Evolutionary conservation across 306 rosid genomes (phyloP).

Genomic region (Castanospermum australe): DNA sequence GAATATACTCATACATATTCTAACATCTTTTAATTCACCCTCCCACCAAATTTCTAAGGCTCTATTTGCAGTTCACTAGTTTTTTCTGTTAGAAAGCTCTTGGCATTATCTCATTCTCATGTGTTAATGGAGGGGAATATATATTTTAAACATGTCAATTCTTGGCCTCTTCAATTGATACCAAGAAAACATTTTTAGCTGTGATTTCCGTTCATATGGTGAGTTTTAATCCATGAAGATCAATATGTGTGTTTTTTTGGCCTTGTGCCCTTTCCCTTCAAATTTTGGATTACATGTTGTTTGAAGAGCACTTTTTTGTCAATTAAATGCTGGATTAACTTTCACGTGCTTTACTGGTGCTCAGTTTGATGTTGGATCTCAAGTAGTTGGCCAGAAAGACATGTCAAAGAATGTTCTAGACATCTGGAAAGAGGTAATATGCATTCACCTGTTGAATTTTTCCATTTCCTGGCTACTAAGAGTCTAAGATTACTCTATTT

Average conservation of each 20-base stretch:
- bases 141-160: not conserved
- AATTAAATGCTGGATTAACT: slow-evolving; percentile 12
- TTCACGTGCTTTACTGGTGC: slow-evolving; percentile 34
- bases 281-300: not conserved
- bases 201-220: not conserved
- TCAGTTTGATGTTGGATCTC: slow-evolving; percentile 80
- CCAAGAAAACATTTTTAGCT: not conserved
- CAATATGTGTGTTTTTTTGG: not conserved
- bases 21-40: not conserved
- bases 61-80: not conserved
- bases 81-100: not conserved
- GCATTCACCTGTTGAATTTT: not conserved
- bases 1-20: not conserved
- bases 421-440: slow-evolving; percentile 85
- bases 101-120: not conserved
- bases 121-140: not conserved
- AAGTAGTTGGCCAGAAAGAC: slow-evolving; percentile 93
- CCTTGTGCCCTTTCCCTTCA: not conserved
- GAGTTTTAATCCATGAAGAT: not conserved
- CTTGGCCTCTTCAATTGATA: not conserved
- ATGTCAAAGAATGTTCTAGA: slow-evolving; percentile 66
- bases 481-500: not conserved
- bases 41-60: not conserved
- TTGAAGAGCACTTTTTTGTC: slow-evolving; percentile 6
- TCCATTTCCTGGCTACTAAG: slow-evolving; percentile 21